Conservation (phyloP, 208 protist genomes). For the Trypanosomatidae sp. region DNA sequence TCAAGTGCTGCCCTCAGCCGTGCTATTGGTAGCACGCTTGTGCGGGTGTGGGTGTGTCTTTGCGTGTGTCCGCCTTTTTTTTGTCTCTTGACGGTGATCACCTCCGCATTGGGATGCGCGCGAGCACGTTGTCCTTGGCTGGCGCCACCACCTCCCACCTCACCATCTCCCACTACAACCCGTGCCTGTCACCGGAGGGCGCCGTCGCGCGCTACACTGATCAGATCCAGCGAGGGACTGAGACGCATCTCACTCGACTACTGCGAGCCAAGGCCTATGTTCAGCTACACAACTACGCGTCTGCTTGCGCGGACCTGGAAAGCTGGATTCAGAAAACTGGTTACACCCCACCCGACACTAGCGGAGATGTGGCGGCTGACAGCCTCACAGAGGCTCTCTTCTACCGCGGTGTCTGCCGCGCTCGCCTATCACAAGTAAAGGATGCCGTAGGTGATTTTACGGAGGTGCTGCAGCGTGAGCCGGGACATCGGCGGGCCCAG, state of each 20-base stretch:
- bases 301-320: conserved; percentile 46
- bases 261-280: conserved; percentile 44
- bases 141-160: background rate
- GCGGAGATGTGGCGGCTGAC: background rate
- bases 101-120: background rate
- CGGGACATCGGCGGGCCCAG: conserved; percentile 51
- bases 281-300: conserved; percentile 32
- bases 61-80: background rate
- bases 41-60: background rate
- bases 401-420: conserved; percentile 53
- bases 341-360: background rate
- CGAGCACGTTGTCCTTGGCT: background rate
- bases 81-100: background rate
- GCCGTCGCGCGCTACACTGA: conserved; percentile 29
- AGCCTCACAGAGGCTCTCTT: conserved; percentile 27
- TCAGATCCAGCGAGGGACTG: conserved; percentile 21
- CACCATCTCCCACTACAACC: conserved; percentile 24
- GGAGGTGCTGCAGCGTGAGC: conserved; percentile 53
- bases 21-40: background rate
- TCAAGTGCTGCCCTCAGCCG: background rate
- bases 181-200: conserved; percentile 33
- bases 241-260: conserved; percentile 25
- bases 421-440: conserved; percentile 51
- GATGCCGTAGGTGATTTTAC: conserved; percentile 67
- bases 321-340: conserved; percentile 21